Base-by-base conservation (phyloP, 805 yeast species). In the Suhomyces kilbournensis region DNA sequence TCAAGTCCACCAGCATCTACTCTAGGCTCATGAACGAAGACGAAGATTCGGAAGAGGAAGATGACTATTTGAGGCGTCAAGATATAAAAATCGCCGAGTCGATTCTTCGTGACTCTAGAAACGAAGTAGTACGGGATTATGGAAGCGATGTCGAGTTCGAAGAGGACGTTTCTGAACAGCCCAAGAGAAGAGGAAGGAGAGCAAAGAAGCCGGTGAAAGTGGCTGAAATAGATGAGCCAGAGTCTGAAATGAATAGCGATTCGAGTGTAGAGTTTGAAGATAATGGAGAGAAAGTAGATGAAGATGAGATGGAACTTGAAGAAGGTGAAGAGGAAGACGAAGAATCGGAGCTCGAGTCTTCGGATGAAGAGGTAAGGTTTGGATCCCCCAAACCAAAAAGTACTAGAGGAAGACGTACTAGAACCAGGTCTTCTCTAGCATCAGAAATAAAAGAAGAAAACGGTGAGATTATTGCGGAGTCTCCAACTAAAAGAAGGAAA, bases 21-120 rank as follows among this genome's bases (percentile, higher is more conserved):
- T 57, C 63, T 48, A 54, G 64, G 46, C 57, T 69, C 48, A 61
- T 68, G 69, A 74, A 69, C 26, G 72, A 68, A 14, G 69, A 63
- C 7, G 70, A 66, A 12, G 76, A 66, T 7, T 70, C 64, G 23
- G 56, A 53, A 1, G 76, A 66, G 3, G 66, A 58, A 14, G 57
- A 53, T 2, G 66, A 59, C n/a, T 66, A 57, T 17, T 55, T 72
- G 40, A 69, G 70, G 22, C 70, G 68, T 7, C 76, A 75, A 44
- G 83, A 81, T 34, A 50, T 61, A 23, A 58, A 62, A 14, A 58
- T 83, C 32, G 85, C 86, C 0, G 83, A 81, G 42, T 46, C 59
- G 9, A 68, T 71, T 17, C 65, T 72, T 15, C 42, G 50, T 28
- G 59, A 60, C 28, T 67, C 75, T 1, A 47, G 64, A 44, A 52